Conservation (phyloP, 2,329 filamentous ascomycete genomes). For the Botrytis squamosa region DNA sequence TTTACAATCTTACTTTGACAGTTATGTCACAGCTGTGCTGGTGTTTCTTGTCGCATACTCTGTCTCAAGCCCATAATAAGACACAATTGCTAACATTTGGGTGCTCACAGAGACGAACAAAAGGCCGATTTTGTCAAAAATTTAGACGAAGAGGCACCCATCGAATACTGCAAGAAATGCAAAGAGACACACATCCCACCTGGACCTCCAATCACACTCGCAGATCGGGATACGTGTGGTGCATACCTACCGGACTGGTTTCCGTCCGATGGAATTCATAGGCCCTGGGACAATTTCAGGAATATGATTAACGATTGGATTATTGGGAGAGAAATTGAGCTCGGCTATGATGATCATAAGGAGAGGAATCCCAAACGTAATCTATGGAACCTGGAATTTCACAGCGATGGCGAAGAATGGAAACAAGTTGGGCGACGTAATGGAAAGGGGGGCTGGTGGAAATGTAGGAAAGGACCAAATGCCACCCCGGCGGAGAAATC, state of each 20-base stretch:
- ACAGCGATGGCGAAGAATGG: slow-evolving; percentile 32
- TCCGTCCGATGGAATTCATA: slow-evolving; percentile 24
- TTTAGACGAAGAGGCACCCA: slow-evolving; percentile 21
- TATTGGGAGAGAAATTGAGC: slow-evolving; percentile 23
- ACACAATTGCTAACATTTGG: not conserved
- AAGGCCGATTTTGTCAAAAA: slow-evolving; percentile 20
- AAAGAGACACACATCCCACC: slow-evolving; percentile 32
- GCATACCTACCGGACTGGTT: slow-evolving; percentile 36
- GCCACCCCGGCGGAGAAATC: slow-evolving; percentile 27
- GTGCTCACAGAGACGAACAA: slow-evolving; percentile 12
- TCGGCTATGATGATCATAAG: slow-evolving; percentile 20
- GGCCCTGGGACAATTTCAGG: slow-evolving; percentile 30
- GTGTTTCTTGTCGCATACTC: not conserved
- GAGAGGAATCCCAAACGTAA: slow-evolving; percentile 11
- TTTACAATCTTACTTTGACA: not conserved
- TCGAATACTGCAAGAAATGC: slow-evolving; percentile 33
- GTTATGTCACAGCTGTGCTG: too few relatives aligned
- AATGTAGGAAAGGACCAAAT: slow-evolving; percentile 28
- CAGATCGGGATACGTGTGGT: slow-evolving; percentile 33
- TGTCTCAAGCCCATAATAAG: not conserved
- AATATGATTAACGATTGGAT: slow-evolving; percentile 28
- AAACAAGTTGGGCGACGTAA: slow-evolving; percentile 22
- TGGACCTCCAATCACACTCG: slow-evolving; percentile 30
- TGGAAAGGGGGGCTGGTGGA: slow-evolving; percentile 35
- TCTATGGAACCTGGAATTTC: slow-evolving; percentile 32